Evolutionary conservation across 805 yeast genomes (phyloP), one percentile per base, ranked within the genome.

Genomic region (Saccharomycopsis lassenensis): DNA sequence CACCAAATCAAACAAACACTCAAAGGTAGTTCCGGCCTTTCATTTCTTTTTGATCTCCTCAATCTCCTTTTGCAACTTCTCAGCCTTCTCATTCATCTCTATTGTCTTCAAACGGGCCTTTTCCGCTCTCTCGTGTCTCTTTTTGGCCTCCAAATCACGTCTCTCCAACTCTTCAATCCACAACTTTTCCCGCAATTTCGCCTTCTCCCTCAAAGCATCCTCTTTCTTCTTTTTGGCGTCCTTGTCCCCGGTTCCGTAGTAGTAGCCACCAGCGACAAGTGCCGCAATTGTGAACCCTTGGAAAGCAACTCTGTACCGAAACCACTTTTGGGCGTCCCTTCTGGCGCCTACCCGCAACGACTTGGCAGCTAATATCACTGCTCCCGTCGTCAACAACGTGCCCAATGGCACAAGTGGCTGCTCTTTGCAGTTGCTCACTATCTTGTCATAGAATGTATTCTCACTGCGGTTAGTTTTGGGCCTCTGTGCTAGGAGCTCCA

Each of bases 331-430:
- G 0, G 95, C 93, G 36, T 72, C 73, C 28, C 63, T 60, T 44
- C 76, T 69, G 48, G 84, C 74, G 22, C 95, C 94, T 23, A 63
- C 62, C 48, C 77, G 69, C 43, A 86, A 64, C 17, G 87, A 81
- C 46, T 70, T 68, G 3, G 85, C 85, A 3, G 95, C 93, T 46
- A 85, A 60, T 0, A 69, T 59, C 23, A 86, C 83, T 0, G 95
- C 95, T 3, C 76, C 81, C 6, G 81, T 69, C 2, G 96, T 86
- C 31, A 79, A 73, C 4, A 80, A 51, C 11, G 82, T 65, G 1
- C 95, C 95, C 4, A 85, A 39, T 1, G 95, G 95, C 1, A 87
- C 95, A 7, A 82, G 59, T 2, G 96, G 96, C 52, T 87, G 94
- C 56, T 84, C 80, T 52, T 77, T 81, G 41, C 82, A 74, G 48